Conservation (phyloP, 1,284 basidiomycete species). For the Spongiforma sp. region DNA sequence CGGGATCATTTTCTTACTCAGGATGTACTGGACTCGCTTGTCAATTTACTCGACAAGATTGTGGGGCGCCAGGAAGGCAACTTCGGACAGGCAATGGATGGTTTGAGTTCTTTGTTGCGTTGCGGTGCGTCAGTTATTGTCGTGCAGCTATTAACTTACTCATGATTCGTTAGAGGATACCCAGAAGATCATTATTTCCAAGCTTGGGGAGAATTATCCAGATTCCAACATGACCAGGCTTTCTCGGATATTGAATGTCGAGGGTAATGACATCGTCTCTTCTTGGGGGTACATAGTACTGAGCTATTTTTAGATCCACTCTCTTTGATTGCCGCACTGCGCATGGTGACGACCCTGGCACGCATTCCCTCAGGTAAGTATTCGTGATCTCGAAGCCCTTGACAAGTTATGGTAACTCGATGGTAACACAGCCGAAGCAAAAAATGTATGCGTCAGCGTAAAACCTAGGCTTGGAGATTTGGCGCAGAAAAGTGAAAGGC, state of each 20-base stretch:
- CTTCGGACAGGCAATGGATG: conserved; percentile 32
- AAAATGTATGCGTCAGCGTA: conserved; percentile 5
- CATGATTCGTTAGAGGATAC: conserved; percentile 15
- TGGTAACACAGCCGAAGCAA: background rate
- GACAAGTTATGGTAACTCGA: no score
- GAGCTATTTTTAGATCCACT: conserved; percentile 9
- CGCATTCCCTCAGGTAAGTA: conserved; percentile 17
- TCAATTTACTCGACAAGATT: conserved; percentile 22
- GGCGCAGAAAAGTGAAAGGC: conserved; percentile 5
- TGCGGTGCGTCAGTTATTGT: conserved; percentile 1
- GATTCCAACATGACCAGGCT: conserved; percentile 12
- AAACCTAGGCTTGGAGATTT: conserved; percentile 18
- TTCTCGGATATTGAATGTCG: conserved; percentile 14
- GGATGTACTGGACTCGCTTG: conserved; percentile 19
- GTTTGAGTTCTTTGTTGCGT: conserved; percentile 22
- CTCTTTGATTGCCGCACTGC: conserved; percentile 19
- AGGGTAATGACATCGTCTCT: conserved; percentile 2
- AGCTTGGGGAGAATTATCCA: conserved; percentile 7
- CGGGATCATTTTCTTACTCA: conserved; percentile 19
- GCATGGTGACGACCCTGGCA: conserved; percentile 23
- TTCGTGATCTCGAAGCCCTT: background rate
- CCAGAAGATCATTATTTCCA: conserved; percentile 1
- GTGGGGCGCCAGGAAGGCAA: background rate
- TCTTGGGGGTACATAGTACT: background rate
- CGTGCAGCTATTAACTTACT: no score